Conservation (phyloP, 2,329 filamentous ascomycete genomes). For the Periconia sp. region DNA sequence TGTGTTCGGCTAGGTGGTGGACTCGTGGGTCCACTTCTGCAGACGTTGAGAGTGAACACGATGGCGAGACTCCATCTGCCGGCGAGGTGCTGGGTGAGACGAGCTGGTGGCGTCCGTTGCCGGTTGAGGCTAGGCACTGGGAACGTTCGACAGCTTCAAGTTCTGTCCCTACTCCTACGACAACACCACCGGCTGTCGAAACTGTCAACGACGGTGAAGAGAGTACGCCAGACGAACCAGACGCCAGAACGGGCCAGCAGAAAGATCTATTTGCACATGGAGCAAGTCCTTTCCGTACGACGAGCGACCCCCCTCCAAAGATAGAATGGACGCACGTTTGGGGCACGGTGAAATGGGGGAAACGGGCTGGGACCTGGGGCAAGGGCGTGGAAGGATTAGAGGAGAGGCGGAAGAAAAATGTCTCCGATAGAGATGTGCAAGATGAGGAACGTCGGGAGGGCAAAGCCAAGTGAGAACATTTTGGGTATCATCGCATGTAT, state of each 20-base stretch:
- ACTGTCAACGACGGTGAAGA: neutral
- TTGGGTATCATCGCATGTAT: too few species aligned
- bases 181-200: too few species aligned
- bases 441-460: too few species aligned
- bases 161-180: neutral
- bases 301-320: constrained; percentile 55
- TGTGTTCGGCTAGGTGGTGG: constrained; percentile 78
- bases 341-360: constrained; percentile 61
- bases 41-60: neutral
- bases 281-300: constrained; percentile 54
- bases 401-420: constrained; percentile 45
- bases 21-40: constrained; percentile 56
- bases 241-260: constrained; percentile 26
- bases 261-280: constrained; percentile 49
- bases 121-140: constrained; percentile 70
- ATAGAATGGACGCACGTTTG: constrained; percentile 61
- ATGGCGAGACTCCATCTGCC: too few species aligned
- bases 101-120: constrained; percentile 73
- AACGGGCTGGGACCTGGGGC: constrained; percentile 60
- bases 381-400: constrained; percentile 55
- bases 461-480: too few species aligned
- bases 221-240: constrained; percentile 21
- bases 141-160: constrained; percentile 49
- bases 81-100: too few species aligned
- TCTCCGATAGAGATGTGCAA: neutral